Evolutionary conservation across 2,329 filamentous ascomycete species (phyloP).

Genomic region (Sarocladiaceae sp.): DNA sequence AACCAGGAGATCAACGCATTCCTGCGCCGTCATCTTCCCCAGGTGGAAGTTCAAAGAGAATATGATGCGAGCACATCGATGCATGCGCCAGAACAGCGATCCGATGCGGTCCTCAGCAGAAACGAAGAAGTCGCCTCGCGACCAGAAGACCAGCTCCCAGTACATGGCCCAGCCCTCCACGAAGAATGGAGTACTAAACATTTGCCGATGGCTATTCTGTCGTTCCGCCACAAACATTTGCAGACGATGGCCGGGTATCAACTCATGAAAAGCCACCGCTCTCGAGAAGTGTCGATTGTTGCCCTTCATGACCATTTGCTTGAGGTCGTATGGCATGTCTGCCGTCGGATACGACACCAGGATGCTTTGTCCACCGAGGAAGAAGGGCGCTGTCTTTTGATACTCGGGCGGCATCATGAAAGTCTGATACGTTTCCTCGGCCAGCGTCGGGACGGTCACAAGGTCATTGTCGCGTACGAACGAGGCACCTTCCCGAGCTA

Average conservation of each 20-base stretch:
- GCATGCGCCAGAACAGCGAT: constrained; percentile 60
- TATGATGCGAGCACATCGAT: constrained; percentile 54
- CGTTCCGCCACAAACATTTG: constrained; percentile 46
- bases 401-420: constrained; percentile 50
- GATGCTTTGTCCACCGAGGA: constrained; percentile 50
- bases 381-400: constrained; percentile 56
- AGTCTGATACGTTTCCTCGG: constrained; percentile 50
- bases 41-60: constrained; percentile 57
- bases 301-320: constrained; percentile 56
- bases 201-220: constrained; percentile 40
- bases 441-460: constrained; percentile 50
- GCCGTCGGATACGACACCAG: constrained; percentile 53
- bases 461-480: constrained; percentile 52
- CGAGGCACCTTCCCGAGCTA: constrained; percentile 45
- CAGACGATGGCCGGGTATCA: constrained; percentile 55
- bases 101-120: constrained; percentile 50
- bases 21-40: constrained; percentile 45
- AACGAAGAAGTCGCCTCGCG: constrained; percentile 45
- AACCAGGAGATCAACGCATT: constrained; percentile 55
- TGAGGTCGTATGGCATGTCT: constrained; percentile 48
- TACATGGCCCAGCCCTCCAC: constrained; percentile 60
- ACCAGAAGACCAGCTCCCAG: constrained; percentile 57
- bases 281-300: constrained; percentile 55
- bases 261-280: constrained; percentile 58
- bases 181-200: constrained; percentile 56